These are phyloP conservation scores for Cladobotryum protrusum DNA, from an alignment of 2,329 filamentous ascomycete species.

Conservation along the genomic window DNA sequence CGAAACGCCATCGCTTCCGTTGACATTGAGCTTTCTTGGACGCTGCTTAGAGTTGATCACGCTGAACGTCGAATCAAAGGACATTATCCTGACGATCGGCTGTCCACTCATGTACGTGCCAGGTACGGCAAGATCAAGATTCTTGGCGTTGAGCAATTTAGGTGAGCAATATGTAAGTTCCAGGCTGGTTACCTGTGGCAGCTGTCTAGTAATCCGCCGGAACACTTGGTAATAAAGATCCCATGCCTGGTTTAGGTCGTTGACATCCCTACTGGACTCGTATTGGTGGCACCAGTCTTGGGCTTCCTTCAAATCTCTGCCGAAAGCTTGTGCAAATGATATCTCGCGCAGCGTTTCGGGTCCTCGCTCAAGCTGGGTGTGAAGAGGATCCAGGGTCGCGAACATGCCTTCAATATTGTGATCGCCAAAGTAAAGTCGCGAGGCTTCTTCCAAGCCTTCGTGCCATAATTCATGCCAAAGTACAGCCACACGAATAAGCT, in stretches of 20 bases:
- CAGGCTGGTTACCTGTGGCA: slow-evolving; percentile 85
- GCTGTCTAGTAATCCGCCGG: slow-evolving; percentile 85
- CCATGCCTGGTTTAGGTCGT: slow-evolving; percentile 96
- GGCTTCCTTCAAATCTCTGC: slow-evolving; percentile 88
- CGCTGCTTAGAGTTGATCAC: slow-evolving; percentile 98
- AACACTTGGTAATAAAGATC: slow-evolving; percentile 99
- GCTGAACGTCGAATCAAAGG: slow-evolving; percentile 81
- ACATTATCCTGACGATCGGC: slow-evolving; percentile 76
- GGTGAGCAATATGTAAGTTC: slow-evolving; percentile 97
- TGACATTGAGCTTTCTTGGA: slow-evolving; percentile 79
- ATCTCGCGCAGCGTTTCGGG: slow-evolving; percentile 93
- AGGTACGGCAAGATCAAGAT: slow-evolving; percentile 90
- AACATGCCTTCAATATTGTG: slow-evolving; percentile 99
- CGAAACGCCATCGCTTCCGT: slow-evolving; percentile 79
- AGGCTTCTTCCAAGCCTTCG: slow-evolving; percentile 94
- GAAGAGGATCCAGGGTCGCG: slow-evolving; percentile 77
- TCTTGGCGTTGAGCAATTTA: slow-evolving; percentile 75
- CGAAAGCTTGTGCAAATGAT: slow-evolving; percentile 96
- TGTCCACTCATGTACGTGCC: slow-evolving; percentile 80
- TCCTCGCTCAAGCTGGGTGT: slow-evolving; percentile 83
- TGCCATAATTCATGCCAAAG: slow-evolving; percentile 99
- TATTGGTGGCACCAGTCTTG: slow-evolving; percentile 95
- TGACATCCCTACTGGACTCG: slow-evolving; percentile 78
- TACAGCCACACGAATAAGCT: slow-evolving; percentile 93
- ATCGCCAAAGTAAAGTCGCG: slow-evolving; percentile 92